phyloP scores from a whole-genome alignment of 345 rosid genomes.

The Eucalyptus cladocalyx region DNA sequence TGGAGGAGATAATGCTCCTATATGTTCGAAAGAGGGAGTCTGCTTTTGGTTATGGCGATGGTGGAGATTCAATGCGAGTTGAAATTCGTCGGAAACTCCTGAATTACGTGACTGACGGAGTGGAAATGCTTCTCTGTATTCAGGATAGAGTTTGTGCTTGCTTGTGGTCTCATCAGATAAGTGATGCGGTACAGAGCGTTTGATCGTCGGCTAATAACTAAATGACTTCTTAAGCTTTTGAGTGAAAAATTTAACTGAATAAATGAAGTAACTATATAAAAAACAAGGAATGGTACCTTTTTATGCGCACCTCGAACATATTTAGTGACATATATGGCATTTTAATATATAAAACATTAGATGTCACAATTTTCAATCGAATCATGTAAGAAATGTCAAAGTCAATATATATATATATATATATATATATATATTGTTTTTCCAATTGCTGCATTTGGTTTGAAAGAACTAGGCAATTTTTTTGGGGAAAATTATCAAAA shows the following conservation, averaged over 20 bases:
- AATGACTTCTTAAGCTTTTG: neutral
- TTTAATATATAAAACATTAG: neutral
- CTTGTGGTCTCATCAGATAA: neutral
- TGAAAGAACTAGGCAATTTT: neutral
- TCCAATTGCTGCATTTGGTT: neutral
- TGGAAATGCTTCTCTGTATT: neutral
- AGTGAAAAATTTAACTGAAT: neutral
- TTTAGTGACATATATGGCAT: neutral
- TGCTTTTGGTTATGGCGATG: neutral
- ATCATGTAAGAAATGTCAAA: neutral
- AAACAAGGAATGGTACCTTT: neutral
- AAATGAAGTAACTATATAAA: too few relatives aligned
- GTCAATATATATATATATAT: too few relatives aligned
- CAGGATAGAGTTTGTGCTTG: neutral
- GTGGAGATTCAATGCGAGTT: neutral
- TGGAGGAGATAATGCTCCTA: neutral
- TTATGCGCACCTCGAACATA: neutral
- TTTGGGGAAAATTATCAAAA: neutral
- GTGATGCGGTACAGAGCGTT: neutral
- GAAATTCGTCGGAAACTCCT: neutral
- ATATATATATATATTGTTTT: too few relatives aligned
- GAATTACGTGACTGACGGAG: neutral
- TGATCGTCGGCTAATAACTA: neutral
- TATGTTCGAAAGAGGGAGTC: neutral
- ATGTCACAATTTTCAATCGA: neutral